These are phyloP conservation scores for Lepidium aucheri DNA, from an alignment of 345 rosid genomes.

Conservation along the genomic window DNA sequence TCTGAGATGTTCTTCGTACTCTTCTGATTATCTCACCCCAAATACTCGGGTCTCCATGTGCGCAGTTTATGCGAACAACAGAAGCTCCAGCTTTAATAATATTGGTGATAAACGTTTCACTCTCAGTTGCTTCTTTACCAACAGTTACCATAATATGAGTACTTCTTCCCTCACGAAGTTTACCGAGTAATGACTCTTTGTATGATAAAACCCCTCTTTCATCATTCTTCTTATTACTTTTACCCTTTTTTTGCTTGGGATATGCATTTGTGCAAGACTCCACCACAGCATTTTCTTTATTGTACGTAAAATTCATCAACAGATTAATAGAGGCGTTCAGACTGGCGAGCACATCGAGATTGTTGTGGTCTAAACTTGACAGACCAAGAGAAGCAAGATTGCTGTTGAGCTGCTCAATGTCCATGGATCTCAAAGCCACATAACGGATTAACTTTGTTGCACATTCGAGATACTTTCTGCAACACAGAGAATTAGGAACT, in stretches of 20 bases:
- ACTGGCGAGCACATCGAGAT: constrained; percentile 38
- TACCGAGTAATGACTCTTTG: constrained; percentile 46
- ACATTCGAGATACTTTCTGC: constrained; percentile 44
- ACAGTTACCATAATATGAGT: constrained; percentile 60
- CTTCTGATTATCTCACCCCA: constrained; percentile 61
- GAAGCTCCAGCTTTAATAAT: constrained; percentile 50
- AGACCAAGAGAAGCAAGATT: constrained; percentile 40
- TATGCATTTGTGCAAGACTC: constrained; percentile 12
- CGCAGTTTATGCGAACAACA: constrained; percentile 57
- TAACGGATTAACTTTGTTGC: constrained; percentile 57
- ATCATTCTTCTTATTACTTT: constrained; percentile 17
- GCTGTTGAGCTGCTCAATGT: constrained; percentile 36
- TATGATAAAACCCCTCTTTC: constrained; percentile 23
- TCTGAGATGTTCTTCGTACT: constrained; percentile 44
- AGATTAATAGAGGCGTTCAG: constrained; percentile 39
- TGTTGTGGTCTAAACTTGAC: constrained; percentile 39
- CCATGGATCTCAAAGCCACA: constrained; percentile 45
- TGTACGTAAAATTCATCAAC: constrained; percentile 25
- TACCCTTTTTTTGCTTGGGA: constrained; percentile 19
- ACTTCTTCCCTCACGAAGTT: constrained; percentile 30
- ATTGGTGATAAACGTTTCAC: constrained; percentile 40
- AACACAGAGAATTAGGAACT: not conserved
- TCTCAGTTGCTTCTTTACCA: constrained; percentile 49
- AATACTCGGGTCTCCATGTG: constrained; percentile 49
- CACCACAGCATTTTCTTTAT: constrained; percentile 6